Evolutionary conservation across 2,329 filamentous ascomycete genomes (phyloP), one percentile per base, ranked within the genome.

Genomic region (Proliferodiscus dingleyae): DNA sequence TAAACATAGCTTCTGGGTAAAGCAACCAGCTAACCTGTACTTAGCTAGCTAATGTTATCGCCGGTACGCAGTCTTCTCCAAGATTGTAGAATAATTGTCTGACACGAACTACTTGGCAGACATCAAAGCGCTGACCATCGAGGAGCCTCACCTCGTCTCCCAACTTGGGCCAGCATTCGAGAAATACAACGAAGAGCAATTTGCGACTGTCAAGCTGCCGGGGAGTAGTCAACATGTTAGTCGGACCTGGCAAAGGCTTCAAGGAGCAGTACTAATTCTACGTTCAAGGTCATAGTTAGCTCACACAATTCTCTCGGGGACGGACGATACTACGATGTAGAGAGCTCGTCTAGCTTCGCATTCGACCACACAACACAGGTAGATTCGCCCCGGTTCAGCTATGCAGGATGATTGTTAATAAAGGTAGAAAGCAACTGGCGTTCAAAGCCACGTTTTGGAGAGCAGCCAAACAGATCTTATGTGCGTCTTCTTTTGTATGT

Each of bases 161-260:
- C 81, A 86, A 53, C 83, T 96, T 43, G 78, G 76, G 5, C 87
- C 89, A 0, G 89, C 93, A 0, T 94, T 95, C 66, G 76, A 90
- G 69, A 89, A 86, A 68, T 97, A 98, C 77, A 96, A 97, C 61
- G 91, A 98, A 69, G 85, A 90, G 68, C 93, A 98, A 68, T 86
- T 96, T 66, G 71, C 82, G 39, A 89, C 89, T 13, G 84, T 88
- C 51, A 95, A 94, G 75, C 79, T 98, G 45, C 91, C 91, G 0
- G 89, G 89, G 23, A 81, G 86, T 64, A 91, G 81, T 66, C 82
- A 89, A 66, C 70, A 85, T 69, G 89, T 94, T 63, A 44, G 71
- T 59, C 37, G 15, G 18, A 26, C 30, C 23, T 19, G 10, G 21
- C 13, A 26, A 38, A n/a, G 15, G 11, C 23, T 16, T 19, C 2